These are phyloP conservation scores for Pluteus cervinus DNA, from an alignment of 768 basidiomycete genomes.

Conservation along the genomic window DNA sequence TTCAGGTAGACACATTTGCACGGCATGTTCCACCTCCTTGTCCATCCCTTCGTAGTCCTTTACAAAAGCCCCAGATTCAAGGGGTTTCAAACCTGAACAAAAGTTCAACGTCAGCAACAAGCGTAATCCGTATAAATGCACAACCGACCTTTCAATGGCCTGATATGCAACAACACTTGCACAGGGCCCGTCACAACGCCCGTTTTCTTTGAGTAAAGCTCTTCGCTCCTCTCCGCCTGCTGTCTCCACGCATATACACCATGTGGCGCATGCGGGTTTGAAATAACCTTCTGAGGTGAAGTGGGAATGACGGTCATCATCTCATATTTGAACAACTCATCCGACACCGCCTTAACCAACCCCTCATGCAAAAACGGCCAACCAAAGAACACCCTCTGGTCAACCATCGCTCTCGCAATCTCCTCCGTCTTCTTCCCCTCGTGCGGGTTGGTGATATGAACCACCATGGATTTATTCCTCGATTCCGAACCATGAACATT, in stretches of 20 bases:
- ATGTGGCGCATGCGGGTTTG: conserved; percentile 67
- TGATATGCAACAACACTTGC: conserved; percentile 80
- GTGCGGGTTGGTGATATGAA: conserved; percentile 74
- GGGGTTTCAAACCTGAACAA: conserved; percentile 71
- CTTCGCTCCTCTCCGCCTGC: conserved; percentile 78
- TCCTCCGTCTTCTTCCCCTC: conserved; percentile 65
- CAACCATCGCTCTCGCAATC: conserved; percentile 70
- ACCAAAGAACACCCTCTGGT: conserved; percentile 68
- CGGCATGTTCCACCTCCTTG: conserved; percentile 80
- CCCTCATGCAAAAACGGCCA: conserved; percentile 98
- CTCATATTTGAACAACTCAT: conserved; percentile 84
- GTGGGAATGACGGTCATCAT: conserved; percentile 49
- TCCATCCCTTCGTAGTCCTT: conserved; percentile 88
- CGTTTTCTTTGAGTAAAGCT: conserved; percentile 80
- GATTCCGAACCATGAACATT: conserved; percentile 91
- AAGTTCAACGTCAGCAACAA: conserved; percentile 1
- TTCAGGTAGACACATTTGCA: conserved; percentile 78
- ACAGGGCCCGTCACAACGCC: conserved; percentile 83
- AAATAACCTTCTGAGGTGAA: conserved; percentile 48
- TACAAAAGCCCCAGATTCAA: conserved; percentile 85
- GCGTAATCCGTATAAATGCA: conserved; percentile 2
- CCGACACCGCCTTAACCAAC: conserved; percentile 79
- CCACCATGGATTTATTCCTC: conserved; percentile 89
- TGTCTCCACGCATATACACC: conserved; percentile 71
- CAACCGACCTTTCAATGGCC: conserved; percentile 76